Base-by-base conservation (phyloP, 768 basidiomycete genomes). In the Gyrodon lividus region DNA sequence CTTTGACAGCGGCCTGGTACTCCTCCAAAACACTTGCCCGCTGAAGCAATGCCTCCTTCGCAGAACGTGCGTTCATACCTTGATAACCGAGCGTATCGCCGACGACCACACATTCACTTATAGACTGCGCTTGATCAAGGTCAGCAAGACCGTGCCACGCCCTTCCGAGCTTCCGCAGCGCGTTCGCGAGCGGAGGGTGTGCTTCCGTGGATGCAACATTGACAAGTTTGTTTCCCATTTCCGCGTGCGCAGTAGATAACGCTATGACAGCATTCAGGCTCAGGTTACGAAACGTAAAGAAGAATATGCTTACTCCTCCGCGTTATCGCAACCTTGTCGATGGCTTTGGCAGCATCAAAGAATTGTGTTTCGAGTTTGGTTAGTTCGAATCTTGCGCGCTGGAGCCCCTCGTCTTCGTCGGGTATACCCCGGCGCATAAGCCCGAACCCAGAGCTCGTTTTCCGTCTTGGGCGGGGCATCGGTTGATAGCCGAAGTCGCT, bases 21-120 rank as follows among this genome's bases (percentile, higher is more conserved):
- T 98, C 97, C 63, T 98, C 96, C 54, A 98, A 73, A 9, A 97
- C 92, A 7, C 83, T 82, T 0, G 92, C 91, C 9, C 97, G 86
- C 75, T 94, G 92, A 47, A 84, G 80, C 8, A 98, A 72, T 0
- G 97, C 95, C 68, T 96, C 93, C 68, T 97, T 98, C 2, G 97
- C 97, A 17, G 95, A 92, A 40, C 89, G 81, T n/a, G 97, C 93
- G 63, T 99, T 98, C 73, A 95, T 78, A 17, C 94, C 91, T 69
- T 98, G 95, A 70, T 99, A 99, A 2, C 93, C 93, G 46, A 98
- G 74, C 0, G 92, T 87, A 70, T 99, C 97, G n/a, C 94, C 95
- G 23, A 99, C 72, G 38, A 98, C 87, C 24, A 98, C 92, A 59
- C 91, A 92, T 77, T 98, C 96, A 60, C 89, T 93, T 54, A 93